These are phyloP conservation scores for Entophlyctis luteolus DNA, from an alignment of 192 early-diverging fungal genomes.

Conservation along the genomic window DNA sequence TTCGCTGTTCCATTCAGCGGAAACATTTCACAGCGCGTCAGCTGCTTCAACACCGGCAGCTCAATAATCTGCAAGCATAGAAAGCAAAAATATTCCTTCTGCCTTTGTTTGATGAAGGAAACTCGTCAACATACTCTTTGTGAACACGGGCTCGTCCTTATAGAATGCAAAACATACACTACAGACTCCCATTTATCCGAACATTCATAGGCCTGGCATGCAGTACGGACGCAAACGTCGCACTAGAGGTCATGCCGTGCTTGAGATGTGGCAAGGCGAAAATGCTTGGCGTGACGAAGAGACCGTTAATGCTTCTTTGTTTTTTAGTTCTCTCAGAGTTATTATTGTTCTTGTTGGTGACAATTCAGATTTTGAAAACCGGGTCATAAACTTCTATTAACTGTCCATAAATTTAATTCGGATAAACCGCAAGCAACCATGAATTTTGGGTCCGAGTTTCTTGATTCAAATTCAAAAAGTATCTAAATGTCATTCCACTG, in stretches of 20 bases:
- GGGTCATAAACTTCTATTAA: no score
- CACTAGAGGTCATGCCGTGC: background rate
- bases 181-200: background rate
- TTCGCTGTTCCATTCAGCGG: background rate
- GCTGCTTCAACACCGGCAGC: slow-evolving; percentile 27
- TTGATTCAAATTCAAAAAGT: no score
- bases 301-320: background rate
- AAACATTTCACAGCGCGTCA: slow-evolving; percentile 23
- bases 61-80: slow-evolving; percentile 27
- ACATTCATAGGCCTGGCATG: slow-evolving; percentile 14
- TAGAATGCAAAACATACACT: slow-evolving; percentile 28
- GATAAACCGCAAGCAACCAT: no score
- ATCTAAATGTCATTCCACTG: no score
- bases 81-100: slow-evolving; percentile 24
- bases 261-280: background rate
- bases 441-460: no score
- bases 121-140: slow-evolving; percentile 28
- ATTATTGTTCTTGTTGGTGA: no score
- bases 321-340: no score
- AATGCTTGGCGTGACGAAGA: background rate
- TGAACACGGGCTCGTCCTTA: slow-evolving; percentile 14
- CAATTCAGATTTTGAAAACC: no score
- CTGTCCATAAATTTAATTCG: no score
- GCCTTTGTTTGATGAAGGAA: slow-evolving; percentile 25
- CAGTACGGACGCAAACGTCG: background rate